A percentile compares a stretch with the other conserved stretches of the same genome.
Conservation (phyloP, 345 rosid genomes). For the Populus pruinosa region DNA sequence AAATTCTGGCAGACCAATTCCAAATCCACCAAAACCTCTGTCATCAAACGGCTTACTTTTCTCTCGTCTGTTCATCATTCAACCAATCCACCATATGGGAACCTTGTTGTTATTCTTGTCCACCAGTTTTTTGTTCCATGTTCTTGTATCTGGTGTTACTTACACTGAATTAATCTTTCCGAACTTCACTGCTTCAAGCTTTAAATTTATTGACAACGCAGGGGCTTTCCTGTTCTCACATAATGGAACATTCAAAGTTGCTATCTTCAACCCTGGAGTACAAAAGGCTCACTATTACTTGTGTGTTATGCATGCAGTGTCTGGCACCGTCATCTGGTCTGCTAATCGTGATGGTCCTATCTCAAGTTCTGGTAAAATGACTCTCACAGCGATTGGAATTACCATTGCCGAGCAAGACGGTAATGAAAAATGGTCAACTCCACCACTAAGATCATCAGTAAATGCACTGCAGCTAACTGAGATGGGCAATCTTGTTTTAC, state of each 20-base stretch:
- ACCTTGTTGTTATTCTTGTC: constrained; percentile 25
- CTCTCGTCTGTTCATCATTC: constrained; percentile 17
- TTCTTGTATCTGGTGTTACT: constrained; percentile 35
- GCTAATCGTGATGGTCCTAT: constrained; percentile 70
- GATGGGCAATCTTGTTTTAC: constrained; percentile 68
- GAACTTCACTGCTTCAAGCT: constrained; percentile 62
- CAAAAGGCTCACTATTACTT: constrained; percentile 52
- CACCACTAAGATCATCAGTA: constrained; percentile 48
- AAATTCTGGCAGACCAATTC: constrained; percentile 18
- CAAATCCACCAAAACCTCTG: constrained; percentile 8
- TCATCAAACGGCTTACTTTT: constrained; percentile 11
- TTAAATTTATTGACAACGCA: constrained; percentile 40
- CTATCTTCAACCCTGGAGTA: constrained; percentile 49
- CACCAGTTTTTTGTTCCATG: constrained; percentile 33
- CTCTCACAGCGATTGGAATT: constrained; percentile 56
- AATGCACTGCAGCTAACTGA: constrained; percentile 48
- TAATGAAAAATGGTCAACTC: constrained; percentile 63
- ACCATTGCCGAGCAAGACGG: constrained; percentile 44
- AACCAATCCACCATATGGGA: constrained; percentile 41
- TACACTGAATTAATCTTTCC: constrained; percentile 52
- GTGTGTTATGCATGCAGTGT: constrained; percentile 56
- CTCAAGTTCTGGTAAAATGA: constrained; percentile 56
- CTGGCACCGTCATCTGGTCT: constrained; percentile 70
- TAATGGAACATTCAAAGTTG: constrained; percentile 56
- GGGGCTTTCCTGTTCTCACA: constrained; percentile 67